A percentile compares a stretch with the other conserved stretches of the same genome.
Conservation (phyloP, 2,329 filamentous ascomycete species). For the Botrytis paeoniae region DNA sequence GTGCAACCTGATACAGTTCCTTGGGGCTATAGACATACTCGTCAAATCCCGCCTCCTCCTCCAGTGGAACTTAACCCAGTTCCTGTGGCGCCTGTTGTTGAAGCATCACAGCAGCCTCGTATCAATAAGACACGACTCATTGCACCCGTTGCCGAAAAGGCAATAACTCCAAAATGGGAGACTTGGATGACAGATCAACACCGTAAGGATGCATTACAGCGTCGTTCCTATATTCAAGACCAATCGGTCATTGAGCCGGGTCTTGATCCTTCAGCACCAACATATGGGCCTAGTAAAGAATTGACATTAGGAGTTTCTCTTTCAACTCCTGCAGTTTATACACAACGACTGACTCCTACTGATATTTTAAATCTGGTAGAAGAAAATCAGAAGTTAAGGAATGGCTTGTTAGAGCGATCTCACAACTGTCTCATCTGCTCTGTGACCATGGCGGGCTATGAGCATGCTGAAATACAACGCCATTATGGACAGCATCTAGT, state of each 20-base stretch:
- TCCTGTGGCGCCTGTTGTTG: background rate
- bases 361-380: constrained; percentile 27
- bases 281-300: constrained; percentile 25
- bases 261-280: constrained; percentile 26
- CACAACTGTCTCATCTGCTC: constrained; percentile 28
- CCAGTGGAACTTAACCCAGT: background rate
- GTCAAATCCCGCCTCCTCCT: background rate
- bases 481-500: constrained; percentile 28
- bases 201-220: constrained; percentile 26
- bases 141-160: constrained; percentile 20
- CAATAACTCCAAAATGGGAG: constrained; percentile 22
- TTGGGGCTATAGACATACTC: constrained; percentile 16
- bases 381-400: constrained; percentile 30
- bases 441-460: constrained; percentile 21
- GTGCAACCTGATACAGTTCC: background rate
- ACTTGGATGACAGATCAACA: constrained; percentile 27
- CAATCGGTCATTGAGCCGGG: constrained; percentile 33
- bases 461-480: constrained; percentile 21
- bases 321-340: constrained; percentile 28
- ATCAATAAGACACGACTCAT: constrained; percentile 27
- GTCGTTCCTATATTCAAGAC: constrained; percentile 26
- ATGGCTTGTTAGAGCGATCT: constrained; percentile 28
- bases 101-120: constrained; percentile 5
- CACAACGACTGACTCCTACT: constrained; percentile 29
- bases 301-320: constrained; percentile 22